Conservation (phyloP, 2,329 filamentous ascomycete species). For the Trichophyton mentagrophytes region DNA sequence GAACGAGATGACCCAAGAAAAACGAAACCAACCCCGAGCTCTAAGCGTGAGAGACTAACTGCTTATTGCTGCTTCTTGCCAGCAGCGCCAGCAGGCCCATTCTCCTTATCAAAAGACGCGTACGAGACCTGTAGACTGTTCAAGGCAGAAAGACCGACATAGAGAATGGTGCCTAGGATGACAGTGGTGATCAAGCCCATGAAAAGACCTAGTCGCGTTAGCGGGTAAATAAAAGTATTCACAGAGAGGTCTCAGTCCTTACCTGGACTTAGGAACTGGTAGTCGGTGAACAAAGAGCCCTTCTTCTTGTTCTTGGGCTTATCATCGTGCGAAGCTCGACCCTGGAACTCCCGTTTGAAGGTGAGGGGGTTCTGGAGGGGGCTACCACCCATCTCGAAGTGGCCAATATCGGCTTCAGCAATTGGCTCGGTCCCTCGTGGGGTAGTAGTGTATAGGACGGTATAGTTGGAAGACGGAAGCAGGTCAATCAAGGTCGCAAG, state of each 20-base stretch:
- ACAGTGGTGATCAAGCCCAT: conserved; percentile 64
- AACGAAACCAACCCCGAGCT: background rate
- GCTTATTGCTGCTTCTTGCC: conserved; percentile 44
- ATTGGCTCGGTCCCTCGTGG: conserved; percentile 30
- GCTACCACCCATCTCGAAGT: conserved; percentile 54
- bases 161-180: conserved; percentile 63
- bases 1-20: background rate
- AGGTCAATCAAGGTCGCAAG: conserved; percentile 36
- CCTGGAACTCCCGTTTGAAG: conserved; percentile 52
- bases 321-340: conserved; percentile 21
- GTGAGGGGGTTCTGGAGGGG: conserved; percentile 47
- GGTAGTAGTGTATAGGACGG: conserved; percentile 61
- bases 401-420: conserved; percentile 17
- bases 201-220: conserved; percentile 56
- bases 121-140: conserved; percentile 78
- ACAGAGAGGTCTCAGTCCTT: conserved; percentile 18
- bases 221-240: background rate
- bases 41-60: conserved; percentile 3
- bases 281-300: conserved; percentile 60
- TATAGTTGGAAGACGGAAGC: conserved; percentile 48
- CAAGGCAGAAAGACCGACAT: conserved; percentile 64
- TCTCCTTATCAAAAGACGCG: conserved; percentile 92
- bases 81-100: conserved; percentile 77
- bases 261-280: conserved; percentile 89
- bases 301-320: conserved; percentile 17